Conservation (phyloP, 106 monocot species). For the Dendrobium officinale region DNA sequence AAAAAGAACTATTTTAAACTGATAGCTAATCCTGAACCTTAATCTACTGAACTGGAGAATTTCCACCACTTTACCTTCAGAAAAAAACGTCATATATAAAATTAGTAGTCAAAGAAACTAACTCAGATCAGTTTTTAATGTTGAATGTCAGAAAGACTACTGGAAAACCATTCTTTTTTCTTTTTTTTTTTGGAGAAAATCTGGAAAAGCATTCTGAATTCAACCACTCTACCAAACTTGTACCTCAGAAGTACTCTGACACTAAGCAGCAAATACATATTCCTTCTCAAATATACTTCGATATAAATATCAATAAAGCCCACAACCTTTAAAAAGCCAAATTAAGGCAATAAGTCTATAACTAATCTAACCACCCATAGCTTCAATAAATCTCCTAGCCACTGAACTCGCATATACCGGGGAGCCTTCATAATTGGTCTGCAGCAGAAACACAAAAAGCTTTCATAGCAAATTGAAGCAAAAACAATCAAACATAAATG, state of each 20-base stretch:
- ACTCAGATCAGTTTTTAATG: background rate
- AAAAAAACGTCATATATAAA: too few relatives aligned
- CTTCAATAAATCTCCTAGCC: slow-evolving; percentile 72
- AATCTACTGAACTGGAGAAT: too few relatives aligned
- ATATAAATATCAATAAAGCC: background rate
- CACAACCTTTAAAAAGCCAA: background rate
- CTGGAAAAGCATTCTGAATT: background rate
- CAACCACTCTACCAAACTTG: background rate
- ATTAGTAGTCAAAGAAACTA: too few relatives aligned
- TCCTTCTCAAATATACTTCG: background rate
- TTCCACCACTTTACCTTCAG: too few relatives aligned
- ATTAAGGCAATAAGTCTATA: background rate
- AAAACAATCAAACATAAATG: background rate
- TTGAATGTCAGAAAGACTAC: background rate
- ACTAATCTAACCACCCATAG: slow-evolving; percentile 25
- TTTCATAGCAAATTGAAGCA: background rate
- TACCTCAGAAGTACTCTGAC: background rate
- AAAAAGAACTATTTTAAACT: too few relatives aligned
- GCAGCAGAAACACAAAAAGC: slow-evolving; percentile 8
- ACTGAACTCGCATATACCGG: slow-evolving; percentile 65
- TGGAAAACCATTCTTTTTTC: background rate
- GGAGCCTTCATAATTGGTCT: slow-evolving; percentile 50
- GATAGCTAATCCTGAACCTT: too few relatives aligned
- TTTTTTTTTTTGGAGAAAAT: too few relatives aligned
- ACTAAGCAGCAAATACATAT: background rate